Conservation (phyloP, 1,139 yeast species). For the Yamadazyma membranifaciens region DNA sequence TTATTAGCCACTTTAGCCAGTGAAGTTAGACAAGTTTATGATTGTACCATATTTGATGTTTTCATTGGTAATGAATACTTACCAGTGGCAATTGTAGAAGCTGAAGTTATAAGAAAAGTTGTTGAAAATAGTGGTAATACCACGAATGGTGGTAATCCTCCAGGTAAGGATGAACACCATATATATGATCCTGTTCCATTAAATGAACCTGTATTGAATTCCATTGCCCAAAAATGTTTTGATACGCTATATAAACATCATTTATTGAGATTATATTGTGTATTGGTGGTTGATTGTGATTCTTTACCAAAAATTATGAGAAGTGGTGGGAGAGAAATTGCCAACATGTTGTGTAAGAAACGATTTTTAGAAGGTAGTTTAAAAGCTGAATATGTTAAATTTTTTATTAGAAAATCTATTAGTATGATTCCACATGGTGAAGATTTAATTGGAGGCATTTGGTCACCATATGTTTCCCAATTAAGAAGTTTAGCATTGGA, state of each 20-base stretch:
- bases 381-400: slow-evolving; percentile 77
- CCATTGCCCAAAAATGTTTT: slow-evolving; percentile 73
- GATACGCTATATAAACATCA: slow-evolving; percentile 69
- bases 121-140: slow-evolving; percentile 24
- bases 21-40: slow-evolving; percentile 79
- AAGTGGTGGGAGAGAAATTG: slow-evolving; percentile 87
- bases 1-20: slow-evolving; percentile 76
- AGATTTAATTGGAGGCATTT: slow-evolving; percentile 78
- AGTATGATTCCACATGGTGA: slow-evolving; percentile 75
- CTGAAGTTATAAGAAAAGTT: slow-evolving; percentile 59
- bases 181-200: slow-evolving; percentile 32
- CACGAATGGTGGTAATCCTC: slow-evolving; percentile 9
- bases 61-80: slow-evolving; percentile 81
- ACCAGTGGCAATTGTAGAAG: slow-evolving; percentile 85
- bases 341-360: slow-evolving; percentile 88
- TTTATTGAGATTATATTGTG: slow-evolving; percentile 76
- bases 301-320: slow-evolving; percentile 80
- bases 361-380: slow-evolving; percentile 75
- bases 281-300: slow-evolving; percentile 76
- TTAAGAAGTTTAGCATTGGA: slow-evolving; percentile 51
- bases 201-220: slow-evolving; percentile 61
- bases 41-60: slow-evolving; percentile 89
- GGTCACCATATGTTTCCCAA: slow-evolving; percentile 73
- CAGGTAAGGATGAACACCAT: slow-evolving; percentile 12
- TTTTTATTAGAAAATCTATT: slow-evolving; percentile 66